Evolutionary conservation across 1,284 basidiomycete species (phyloP), one percentile per base, ranked within the genome.

Genomic region (Ganoderma resinaceum): DNA sequence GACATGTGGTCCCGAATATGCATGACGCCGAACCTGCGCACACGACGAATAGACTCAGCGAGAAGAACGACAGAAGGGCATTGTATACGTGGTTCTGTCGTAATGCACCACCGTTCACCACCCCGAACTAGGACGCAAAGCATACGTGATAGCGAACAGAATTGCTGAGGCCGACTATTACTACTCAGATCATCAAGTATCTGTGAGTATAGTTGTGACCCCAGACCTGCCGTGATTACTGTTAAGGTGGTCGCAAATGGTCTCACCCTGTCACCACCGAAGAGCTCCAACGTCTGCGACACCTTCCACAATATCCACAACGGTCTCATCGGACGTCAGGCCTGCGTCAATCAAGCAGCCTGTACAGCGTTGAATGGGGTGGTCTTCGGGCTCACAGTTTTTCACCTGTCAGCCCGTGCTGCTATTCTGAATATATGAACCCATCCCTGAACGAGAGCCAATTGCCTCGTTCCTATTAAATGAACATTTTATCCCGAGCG

Each of bases 1-100:
- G 57, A 33, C 20, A 55, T 58, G 31, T 59, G 52, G 61, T 42
- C 52, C 63, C 43, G 63, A 42, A 55, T 16, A 29, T 20, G 52
- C 52, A 33, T 29, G 18, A 55, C 52, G 29, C 26, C 14, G 3
- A 12, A 14, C 46, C 46, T 26, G 46, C 46, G 11, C 46, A 52
- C 23, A 52, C 23, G 46, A 52, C 46, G 23, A 23, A 26, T 14
- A 52, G 16, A 52, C 46, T 52, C 23, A 26, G 46, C 23, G 23
- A 23, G 46, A 52, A 52, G 46, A 20, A 42, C 40, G 18, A 12
- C 4, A 12, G 40, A 38, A 11, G 23, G n/a, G 23, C 9, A 46
- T 46, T 9, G 23, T 26, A 52, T 52, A 52, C 46, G 46, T 52
- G 46, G 29, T 26, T 20, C 40, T 52, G 46, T 52, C 46, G 46